phyloP scores from a whole-genome alignment of 306 rosid genomes.

The Dryas alaskensis region DNA sequence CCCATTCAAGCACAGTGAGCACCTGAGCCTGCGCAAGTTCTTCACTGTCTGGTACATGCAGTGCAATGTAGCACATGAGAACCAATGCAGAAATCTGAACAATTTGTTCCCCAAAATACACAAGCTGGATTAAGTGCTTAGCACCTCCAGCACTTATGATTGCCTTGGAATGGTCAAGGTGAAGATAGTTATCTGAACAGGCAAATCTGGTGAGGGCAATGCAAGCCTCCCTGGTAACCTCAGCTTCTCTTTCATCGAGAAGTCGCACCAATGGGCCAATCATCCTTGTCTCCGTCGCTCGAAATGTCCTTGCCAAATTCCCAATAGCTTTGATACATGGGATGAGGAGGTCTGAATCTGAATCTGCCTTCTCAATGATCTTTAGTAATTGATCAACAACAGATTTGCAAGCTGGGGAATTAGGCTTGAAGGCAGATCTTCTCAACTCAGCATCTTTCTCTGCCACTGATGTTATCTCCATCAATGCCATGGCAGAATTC shows the following conservation, averaged over 20 bases:
- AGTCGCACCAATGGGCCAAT: constrained; percentile 76
- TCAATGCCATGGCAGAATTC: constrained; percentile 88
- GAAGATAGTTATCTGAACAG: constrained; percentile 69
- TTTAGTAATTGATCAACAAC: constrained; percentile 75
- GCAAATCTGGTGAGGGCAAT: constrained; percentile 76
- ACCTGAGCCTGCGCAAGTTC: constrained; percentile 76
- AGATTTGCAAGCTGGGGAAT: constrained; percentile 89
- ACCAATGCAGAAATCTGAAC: constrained; percentile 62
- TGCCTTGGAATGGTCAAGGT: constrained; percentile 77
- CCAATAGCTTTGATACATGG: constrained; percentile 80
- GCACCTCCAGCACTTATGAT: constrained; percentile 77
- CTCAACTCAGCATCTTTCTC: constrained; percentile 84
- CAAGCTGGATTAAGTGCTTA: constrained; percentile 78
- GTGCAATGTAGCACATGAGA: constrained; percentile 73
- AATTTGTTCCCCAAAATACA: constrained; percentile 75
- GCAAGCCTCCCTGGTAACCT: constrained; percentile 59
- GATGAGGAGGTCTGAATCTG: constrained; percentile 58
- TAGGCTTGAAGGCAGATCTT: constrained; percentile 88
- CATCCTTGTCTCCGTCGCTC: constrained; percentile 79
- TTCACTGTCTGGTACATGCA: constrained; percentile 87
- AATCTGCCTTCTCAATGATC: constrained; percentile 66
- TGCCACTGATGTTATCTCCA: constrained; percentile 86
- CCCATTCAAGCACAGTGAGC: constrained; percentile 81
- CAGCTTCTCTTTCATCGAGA: constrained; percentile 78
- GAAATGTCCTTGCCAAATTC: constrained; percentile 79